These are phyloP conservation scores for Dryas octopetala DNA, from an alignment of 306 rosid species.

Conservation along the genomic window DNA sequence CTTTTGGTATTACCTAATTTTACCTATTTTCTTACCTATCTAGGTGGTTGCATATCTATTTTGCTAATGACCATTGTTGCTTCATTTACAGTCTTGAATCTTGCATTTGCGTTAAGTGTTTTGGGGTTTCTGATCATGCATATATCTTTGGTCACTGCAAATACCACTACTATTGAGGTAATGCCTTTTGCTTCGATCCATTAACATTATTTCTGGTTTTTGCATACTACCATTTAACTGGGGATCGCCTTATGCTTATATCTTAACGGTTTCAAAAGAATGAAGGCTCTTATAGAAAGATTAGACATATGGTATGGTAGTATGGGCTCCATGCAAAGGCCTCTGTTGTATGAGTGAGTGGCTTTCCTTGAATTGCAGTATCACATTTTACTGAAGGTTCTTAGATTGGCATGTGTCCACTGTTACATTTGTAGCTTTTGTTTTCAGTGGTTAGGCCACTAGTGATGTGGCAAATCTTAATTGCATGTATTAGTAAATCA, in stretches of 20 bases:
- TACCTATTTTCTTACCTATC: constrained; percentile 3
- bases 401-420: neutral
- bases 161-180: constrained; percentile 98
- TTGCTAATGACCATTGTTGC: constrained; percentile 29
- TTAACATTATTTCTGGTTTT: neutral
- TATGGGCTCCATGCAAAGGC: neutral
- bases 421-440: neutral
- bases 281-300: neutral
- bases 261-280: neutral
- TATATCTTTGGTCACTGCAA: constrained; percentile 80
- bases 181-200: constrained; percentile 3
- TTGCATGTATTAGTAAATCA: neutral
- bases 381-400: neutral
- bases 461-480: neutral
- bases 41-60: constrained; percentile 18
- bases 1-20: constrained; percentile 64
- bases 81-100: constrained; percentile 70
- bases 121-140: constrained; percentile 95
- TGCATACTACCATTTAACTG: neutral
- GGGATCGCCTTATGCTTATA: neutral
- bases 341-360: neutral
- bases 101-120: constrained; percentile 92
- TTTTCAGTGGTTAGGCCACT: neutral
- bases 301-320: neutral
- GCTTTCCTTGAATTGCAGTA: neutral